Conservation (phyloP, 2,329 filamentous ascomycete genomes). For the Phyllosticta citrichinensis region DNA sequence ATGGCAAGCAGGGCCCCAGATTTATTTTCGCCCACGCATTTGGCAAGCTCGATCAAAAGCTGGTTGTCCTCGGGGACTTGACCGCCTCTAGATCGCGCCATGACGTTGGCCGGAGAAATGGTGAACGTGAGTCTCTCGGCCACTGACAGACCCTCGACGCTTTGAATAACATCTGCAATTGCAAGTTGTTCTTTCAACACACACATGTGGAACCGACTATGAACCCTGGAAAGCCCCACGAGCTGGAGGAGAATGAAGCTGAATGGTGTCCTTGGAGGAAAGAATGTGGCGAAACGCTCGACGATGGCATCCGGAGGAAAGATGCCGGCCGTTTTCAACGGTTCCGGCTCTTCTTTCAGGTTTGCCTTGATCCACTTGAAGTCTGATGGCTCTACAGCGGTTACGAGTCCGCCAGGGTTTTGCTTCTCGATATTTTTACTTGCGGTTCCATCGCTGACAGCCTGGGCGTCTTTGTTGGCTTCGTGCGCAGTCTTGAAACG, state of each 20-base stretch:
- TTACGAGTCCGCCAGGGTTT: slow-evolving; percentile 59
- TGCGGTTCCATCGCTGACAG: slow-evolving; percentile 5
- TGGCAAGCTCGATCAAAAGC: slow-evolving; percentile 55
- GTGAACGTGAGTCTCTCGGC: slow-evolving; percentile 68
- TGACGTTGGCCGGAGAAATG: slow-evolving; percentile 54
- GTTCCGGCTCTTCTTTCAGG: slow-evolving; percentile 53
- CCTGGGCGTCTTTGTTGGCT: slow-evolving; percentile 25
- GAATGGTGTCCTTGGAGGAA: slow-evolving; percentile 70
- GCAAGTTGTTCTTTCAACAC: slow-evolving; percentile 50
- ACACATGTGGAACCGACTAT: slow-evolving; percentile 62
- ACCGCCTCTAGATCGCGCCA: slow-evolving; percentile 26
- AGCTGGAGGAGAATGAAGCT: slow-evolving; percentile 72
- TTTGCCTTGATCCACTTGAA: slow-evolving; percentile 51
- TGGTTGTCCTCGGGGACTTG: slow-evolving; percentile 38
- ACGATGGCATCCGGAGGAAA: slow-evolving; percentile 61
- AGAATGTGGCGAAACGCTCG: slow-evolving; percentile 70
- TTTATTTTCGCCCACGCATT: slow-evolving; percentile 56
- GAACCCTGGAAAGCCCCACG: slow-evolving; percentile 55
- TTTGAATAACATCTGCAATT: slow-evolving; percentile 66
- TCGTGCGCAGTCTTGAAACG: slow-evolving; percentile 67
- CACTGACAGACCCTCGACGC: slow-evolving; percentile 55
- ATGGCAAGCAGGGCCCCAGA: slow-evolving; percentile 64
- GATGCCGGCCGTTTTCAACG: slow-evolving; percentile 62
- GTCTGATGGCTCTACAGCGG: slow-evolving; percentile 64
- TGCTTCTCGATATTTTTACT: background rate